Conservation (phyloP, 257 asterid genomes). For the Eucommia ulmoides region DNA sequence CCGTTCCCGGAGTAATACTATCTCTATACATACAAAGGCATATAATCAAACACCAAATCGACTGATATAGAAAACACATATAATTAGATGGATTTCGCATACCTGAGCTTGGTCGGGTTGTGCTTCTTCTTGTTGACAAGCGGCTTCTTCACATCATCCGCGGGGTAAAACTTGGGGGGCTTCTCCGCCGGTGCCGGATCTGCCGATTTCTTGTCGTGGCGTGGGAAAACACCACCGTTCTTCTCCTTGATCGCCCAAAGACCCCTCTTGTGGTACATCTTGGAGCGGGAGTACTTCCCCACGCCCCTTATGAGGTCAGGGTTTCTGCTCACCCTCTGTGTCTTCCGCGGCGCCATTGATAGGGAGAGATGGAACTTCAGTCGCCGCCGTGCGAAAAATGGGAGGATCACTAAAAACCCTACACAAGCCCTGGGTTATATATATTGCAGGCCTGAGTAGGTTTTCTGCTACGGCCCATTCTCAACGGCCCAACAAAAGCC, state of each 20-base stretch:
- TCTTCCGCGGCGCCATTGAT: constrained; percentile 1
- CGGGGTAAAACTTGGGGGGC: constrained; percentile 1
- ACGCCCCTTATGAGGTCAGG: neutral
- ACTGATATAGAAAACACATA: neutral
- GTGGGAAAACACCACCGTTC: constrained; percentile 2
- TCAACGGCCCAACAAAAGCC: no score
- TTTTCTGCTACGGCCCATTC: no score
- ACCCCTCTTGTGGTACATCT: constrained; percentile 5
- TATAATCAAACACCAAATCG: neutral
- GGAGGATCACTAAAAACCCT: no score
- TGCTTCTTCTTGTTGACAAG: neutral
- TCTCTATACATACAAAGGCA: neutral
- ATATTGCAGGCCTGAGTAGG: no score
- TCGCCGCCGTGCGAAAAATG: no score
- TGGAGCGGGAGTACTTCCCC: neutral
- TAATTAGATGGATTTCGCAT: no score
- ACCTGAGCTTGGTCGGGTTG: constrained; percentile 4
- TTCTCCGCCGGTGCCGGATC: neutral
- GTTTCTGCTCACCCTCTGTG: neutral
- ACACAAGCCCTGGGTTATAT: no score
- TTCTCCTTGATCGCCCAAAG: constrained; percentile 1
- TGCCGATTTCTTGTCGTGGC: neutral
- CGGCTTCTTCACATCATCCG: constrained; percentile 2
- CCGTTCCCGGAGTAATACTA: neutral
- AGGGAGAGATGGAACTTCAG: no score